Evolutionary conservation across 2,329 filamentous ascomycete genomes (phyloP), one percentile per base, ranked within the genome.

Genomic region (Pseudogymnoascus pannorum): DNA sequence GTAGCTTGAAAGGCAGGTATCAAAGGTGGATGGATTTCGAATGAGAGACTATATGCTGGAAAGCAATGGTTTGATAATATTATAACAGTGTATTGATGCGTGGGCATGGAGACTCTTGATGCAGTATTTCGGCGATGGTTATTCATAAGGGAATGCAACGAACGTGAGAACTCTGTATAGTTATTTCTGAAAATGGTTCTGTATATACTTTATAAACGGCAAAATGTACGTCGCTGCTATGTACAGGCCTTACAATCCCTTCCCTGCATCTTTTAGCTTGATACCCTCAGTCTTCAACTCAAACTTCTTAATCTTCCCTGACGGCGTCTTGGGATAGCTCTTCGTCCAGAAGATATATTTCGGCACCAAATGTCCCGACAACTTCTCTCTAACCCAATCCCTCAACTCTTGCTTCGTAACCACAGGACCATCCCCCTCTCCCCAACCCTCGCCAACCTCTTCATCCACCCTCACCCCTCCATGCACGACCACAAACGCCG

Each of bases 231-330:
- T 48, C 22, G 22, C 14, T 24, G 14, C 12, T 26, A 48, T 48
- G 22, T 26, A 48, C 22, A 48, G 9, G 6, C 22, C 24, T 36
- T 58, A 24, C 54, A 31, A 7, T n/a, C 60, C 51, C 18, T 64
- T 58, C 18, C 29, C 63, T 24, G 63, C 61, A 57, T 64, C 61
- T 54, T 85, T 64, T 60, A 82, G 65, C 66, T 76, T 68, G 38
- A 81, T 70, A 0, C 84, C 92, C 69, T 81, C 77, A 14, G 92
- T 88, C 70, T 84, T 83, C 69, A 97, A 73, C 77, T 88, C 93
- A 72, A 89, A 97, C 77, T 97, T 97, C 77, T 96, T 91, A 61
- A 97, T 92, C 83, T 99, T 99, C 22, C 93, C 93, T 72, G 91
- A 96, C 5, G 92, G 89, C 35, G 94, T 99, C 81, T 96, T 97